Evolutionary conservation across 129 eudicot genomes (phyloP).

Genomic region (Centaurea solstitialis): DNA sequence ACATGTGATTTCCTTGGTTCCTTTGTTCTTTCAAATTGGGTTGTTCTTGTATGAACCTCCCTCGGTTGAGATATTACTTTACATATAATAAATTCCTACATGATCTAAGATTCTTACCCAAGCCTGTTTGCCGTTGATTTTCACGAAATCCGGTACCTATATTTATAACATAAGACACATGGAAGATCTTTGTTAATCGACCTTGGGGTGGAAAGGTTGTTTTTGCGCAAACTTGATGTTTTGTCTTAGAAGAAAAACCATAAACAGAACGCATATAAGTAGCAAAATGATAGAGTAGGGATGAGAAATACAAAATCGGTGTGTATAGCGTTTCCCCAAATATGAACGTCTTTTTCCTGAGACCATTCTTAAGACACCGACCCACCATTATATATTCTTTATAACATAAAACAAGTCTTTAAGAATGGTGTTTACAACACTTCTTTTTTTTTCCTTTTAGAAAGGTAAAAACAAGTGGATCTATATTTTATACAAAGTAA

Average conservation of each 20-base stretch:
- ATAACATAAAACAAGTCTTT: background rate
- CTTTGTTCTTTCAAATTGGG: too few species aligned
- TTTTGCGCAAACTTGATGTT: background rate
- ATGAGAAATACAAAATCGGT: background rate
- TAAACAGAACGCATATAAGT: background rate
- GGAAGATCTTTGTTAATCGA: background rate
- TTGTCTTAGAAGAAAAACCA: background rate
- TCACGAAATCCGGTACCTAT: background rate
- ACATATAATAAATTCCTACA: background rate
- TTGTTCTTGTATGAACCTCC: too few species aligned
- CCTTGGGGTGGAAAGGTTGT: background rate
- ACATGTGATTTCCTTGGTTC: too few species aligned
- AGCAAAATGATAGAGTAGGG: background rate
- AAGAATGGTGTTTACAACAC: too few species aligned
- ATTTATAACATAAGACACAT: background rate
- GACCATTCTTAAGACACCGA: background rate
- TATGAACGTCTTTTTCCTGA: background rate
- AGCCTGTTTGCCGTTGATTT: background rate
- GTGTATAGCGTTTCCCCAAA: background rate
- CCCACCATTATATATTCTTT: background rate
- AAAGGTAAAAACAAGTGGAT: too few species aligned
- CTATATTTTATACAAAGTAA: too few species aligned
- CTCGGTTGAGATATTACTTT: too few species aligned
- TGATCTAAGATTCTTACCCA: background rate
- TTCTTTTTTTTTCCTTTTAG: too few species aligned